Percentiles rank a stretch among this genome's conserved stretches.
Conservation (phyloP, 805 yeast species). For the Ogataea angusta region DNA sequence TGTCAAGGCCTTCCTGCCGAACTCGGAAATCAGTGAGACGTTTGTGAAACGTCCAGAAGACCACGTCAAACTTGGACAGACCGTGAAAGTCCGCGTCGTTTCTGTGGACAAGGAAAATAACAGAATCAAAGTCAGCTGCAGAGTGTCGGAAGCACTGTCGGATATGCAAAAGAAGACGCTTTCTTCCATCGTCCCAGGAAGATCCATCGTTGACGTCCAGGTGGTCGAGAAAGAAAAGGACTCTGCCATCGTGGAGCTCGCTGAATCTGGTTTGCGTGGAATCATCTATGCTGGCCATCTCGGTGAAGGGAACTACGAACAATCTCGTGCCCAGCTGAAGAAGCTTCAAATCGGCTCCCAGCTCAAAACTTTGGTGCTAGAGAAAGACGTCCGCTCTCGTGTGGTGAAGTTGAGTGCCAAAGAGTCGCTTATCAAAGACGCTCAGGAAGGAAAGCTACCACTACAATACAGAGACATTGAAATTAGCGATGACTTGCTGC, state of each 20-base stretch:
- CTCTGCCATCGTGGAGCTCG: constrained; percentile 61
- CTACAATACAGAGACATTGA: constrained; percentile 53
- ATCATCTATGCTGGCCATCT: constrained; percentile 71
- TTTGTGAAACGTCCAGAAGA: constrained; percentile 75
- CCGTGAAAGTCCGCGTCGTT: constrained; percentile 67
- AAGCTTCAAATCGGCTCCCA: constrained; percentile 58
- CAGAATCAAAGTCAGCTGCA: constrained; percentile 70
- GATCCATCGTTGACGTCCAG: constrained; percentile 53
- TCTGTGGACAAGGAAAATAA: constrained; percentile 50
- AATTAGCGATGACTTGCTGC: constrained; percentile 44
- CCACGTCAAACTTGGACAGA: constrained; percentile 78
- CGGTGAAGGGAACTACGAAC: constrained; percentile 72
- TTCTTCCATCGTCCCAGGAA: constrained; percentile 53
- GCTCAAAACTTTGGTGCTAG: constrained; percentile 60
- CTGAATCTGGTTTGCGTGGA: constrained; percentile 56
- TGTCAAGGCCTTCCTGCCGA: constrained; percentile 77
- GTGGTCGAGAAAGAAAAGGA: constrained; percentile 77
- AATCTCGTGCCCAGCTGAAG: constrained; percentile 64
- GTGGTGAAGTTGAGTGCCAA: constrained; percentile 64
- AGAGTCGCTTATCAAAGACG: constrained; percentile 62
- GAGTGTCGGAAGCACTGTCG: constrained; percentile 54
- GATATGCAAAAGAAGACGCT: constrained; percentile 46
- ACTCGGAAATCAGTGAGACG: constrained; percentile 85
- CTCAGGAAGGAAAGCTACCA: constrained; percentile 55
- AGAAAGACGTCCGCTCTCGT: constrained; percentile 59